Percentiles rank a stretch among this genome's conserved stretches.
Conservation (phyloP, 805 yeast species). For the Ogataea methanolica region DNA sequence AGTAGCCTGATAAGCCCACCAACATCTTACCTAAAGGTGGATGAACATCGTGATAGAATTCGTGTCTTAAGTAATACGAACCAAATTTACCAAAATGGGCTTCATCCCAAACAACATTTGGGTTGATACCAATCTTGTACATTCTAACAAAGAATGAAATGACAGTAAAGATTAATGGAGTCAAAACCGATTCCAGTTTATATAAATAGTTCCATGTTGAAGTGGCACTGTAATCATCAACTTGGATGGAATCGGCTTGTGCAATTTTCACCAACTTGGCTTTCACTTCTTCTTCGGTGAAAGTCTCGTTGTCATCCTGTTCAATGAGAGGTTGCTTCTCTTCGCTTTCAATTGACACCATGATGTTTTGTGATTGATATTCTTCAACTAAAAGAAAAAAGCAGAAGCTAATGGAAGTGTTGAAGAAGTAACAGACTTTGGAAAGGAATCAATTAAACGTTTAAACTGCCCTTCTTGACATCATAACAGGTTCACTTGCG, state of each 20-base stretch:
- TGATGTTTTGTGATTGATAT: background rate
- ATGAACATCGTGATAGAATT: constrained; percentile 93
- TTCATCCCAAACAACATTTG: constrained; percentile 91
- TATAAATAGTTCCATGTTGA: constrained; percentile 8
- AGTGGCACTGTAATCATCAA: background rate
- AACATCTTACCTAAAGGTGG: constrained; percentile 96
- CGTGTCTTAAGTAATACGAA: constrained; percentile 79
- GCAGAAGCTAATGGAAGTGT: background rate
- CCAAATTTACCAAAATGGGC: constrained; percentile 96
- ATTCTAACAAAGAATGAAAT: constrained; percentile 71
- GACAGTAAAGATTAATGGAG: constrained; percentile 62
- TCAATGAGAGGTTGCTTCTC: constrained; percentile 1
- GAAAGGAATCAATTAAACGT: too few relatives aligned
- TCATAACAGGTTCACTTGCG: too few relatives aligned
- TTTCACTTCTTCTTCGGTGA: constrained; percentile 29
- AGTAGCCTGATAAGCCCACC: constrained; percentile 79
- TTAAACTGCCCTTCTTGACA: too few relatives aligned
- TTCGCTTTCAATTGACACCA: background rate
- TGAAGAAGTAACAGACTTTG: background rate
- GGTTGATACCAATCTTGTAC: constrained; percentile 66
- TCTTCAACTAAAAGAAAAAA: background rate
- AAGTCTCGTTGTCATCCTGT: background rate
- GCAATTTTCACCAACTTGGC: constrained; percentile 28
- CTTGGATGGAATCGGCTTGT: constrained; percentile 10
- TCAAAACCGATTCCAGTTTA: constrained; percentile 32